Conservation (phyloP, 306 rosid genomes). For the Quercus alba region DNA sequence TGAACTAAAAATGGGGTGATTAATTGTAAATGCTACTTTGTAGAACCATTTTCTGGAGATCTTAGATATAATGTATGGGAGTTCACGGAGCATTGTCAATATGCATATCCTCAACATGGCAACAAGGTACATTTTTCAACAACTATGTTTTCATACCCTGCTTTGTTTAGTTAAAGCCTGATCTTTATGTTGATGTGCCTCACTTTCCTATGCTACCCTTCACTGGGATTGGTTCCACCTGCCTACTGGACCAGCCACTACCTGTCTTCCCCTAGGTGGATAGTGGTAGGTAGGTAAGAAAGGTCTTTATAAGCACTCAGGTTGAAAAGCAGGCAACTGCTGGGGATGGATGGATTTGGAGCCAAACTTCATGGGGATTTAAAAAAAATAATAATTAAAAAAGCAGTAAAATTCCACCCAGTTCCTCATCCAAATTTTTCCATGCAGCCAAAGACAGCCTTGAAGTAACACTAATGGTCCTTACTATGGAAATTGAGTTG, state of each 20-base stretch:
- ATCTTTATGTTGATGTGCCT: background rate
- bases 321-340: background rate
- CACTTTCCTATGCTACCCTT: constrained; percentile 9
- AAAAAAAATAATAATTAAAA: background rate
- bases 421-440: too few species aligned
- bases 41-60: constrained; percentile 78
- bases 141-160: background rate
- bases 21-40: constrained; percentile 21
- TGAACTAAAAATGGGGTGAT: background rate
- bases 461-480: background rate
- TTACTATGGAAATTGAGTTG: background rate
- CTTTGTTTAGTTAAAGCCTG: constrained; percentile 12
- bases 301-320: background rate
- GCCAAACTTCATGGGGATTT: background rate
- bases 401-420: background rate
- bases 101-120: constrained; percentile 77
- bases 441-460: background rate
- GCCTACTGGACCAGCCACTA: constrained; percentile 1
- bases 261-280: background rate
- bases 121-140: constrained; percentile 50
- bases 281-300: background rate
- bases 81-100: constrained; percentile 54
- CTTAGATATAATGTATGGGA: constrained; percentile 68
- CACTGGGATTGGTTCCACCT: constrained; percentile 1
- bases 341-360: constrained; percentile 1